A percentile compares a stretch with the other conserved stretches of the same genome.
These are phyloP conservation scores for Mycena crocata DNA, from an alignment of 768 basidiomycete genomes.

Conservation along the genomic window DNA sequence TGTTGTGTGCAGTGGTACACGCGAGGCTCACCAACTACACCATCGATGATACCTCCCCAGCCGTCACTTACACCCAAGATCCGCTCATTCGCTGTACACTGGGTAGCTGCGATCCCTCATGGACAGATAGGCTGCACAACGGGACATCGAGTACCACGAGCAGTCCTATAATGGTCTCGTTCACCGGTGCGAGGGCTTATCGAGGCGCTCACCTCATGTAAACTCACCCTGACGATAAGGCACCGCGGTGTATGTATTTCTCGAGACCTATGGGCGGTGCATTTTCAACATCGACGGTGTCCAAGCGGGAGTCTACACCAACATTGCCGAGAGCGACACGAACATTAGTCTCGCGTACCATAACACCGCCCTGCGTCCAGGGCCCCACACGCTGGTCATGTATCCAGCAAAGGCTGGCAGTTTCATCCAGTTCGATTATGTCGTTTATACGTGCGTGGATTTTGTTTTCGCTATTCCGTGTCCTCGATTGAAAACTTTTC, in stretches of 20 bases:
- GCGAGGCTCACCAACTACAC: neutral
- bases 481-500: no score
- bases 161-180: neutral
- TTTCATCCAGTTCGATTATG: neutral
- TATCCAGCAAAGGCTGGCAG: neutral
- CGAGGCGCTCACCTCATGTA: neutral
- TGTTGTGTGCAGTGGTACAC: neutral
- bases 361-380: neutral
- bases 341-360: neutral
- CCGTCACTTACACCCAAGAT: neutral
- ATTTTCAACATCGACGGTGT: no score
- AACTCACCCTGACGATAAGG: neutral
- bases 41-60: neutral
- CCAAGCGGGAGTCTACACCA: no score
- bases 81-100: neutral
- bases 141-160: neutral
- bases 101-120: neutral
- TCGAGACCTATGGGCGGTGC: neutral
- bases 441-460: neutral
- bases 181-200: neutral
- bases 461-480: no score
- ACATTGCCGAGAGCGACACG: no score
- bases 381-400: neutral
- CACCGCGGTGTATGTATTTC: neutral
- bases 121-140: neutral